Percentiles rank a stretch among this genome's conserved stretches.
These are phyloP conservation scores for Pedinophyceae sp. DNA, from an alignment of 139 green algal genomes.

Conservation along the genomic window DNA sequence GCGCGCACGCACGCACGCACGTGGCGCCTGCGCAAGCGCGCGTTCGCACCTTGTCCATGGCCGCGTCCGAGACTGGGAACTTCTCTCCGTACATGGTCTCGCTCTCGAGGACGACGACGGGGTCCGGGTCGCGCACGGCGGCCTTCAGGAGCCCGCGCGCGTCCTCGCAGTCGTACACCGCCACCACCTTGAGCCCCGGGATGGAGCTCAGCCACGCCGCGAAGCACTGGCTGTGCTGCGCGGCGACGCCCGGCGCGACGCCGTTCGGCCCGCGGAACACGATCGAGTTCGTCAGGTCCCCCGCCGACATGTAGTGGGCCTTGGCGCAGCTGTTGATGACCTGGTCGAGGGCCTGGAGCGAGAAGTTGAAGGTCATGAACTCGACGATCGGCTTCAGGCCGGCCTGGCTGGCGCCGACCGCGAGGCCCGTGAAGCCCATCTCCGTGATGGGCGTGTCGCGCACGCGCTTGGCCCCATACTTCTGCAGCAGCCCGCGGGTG, in stretches of 20 bases:
- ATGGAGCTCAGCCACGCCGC: constrained; percentile 86
- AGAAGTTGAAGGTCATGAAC: constrained; percentile 99
- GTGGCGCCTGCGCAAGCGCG: no score
- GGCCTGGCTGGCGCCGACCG: constrained; percentile 76
- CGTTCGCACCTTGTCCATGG: constrained; percentile 11
- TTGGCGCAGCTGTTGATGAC: constrained; percentile 98
- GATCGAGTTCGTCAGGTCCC: constrained; percentile 78
- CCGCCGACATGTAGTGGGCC: constrained; percentile 96
- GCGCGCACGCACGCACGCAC: no score
- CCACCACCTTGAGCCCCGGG: constrained; percentile 95
- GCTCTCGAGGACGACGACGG: constrained; percentile 96
- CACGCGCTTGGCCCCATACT: constrained; percentile 86
- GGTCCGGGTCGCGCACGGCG: constrained; percentile 89
- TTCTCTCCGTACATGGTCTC: constrained; percentile 87
- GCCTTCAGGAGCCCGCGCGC: constrained; percentile 85
- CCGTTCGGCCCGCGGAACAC: constrained; percentile 97
- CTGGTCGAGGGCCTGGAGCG: constrained; percentile 87
- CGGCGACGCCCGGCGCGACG: constrained; percentile 84
- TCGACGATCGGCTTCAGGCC: constrained; percentile 85
- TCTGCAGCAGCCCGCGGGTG: constrained; percentile 80
- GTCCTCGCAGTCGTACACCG: constrained; percentile 90
- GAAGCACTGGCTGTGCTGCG: constrained; percentile 98
- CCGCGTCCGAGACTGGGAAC: constrained; percentile 60
- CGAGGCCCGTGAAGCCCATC: constrained; percentile 93
- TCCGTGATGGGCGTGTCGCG: constrained; percentile 98